Evolutionary conservation across 371 early-diverging fungal genomes (phyloP).

Genomic region (Batkoa obscura): DNA sequence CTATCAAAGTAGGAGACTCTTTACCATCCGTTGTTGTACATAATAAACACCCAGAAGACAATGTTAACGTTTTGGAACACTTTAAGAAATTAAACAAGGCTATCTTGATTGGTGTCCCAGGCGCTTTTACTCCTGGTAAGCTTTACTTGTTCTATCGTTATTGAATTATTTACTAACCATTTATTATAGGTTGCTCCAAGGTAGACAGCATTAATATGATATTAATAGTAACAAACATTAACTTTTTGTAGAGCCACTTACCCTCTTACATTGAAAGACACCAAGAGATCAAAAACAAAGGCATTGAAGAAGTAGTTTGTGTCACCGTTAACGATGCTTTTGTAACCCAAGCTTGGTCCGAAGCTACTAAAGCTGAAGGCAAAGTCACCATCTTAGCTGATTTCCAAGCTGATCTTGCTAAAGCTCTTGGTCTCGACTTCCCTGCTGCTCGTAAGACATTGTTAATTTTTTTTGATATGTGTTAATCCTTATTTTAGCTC

Average conservation of each 20-base stretch:
- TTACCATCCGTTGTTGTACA: conserved; percentile 19
- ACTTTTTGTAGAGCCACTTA: conserved; percentile 27
- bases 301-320: conserved; percentile 41
- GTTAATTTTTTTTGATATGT: neutral
- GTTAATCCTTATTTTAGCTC: conserved; percentile 11
- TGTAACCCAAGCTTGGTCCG: conserved; percentile 55
- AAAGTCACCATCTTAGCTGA: conserved; percentile 38
- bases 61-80: conserved; percentile 18
- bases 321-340: conserved; percentile 48
- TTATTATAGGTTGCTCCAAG: conserved; percentile 23
- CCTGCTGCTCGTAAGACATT: conserved; percentile 26
- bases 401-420: conserved; percentile 34
- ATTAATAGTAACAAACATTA: too few relatives aligned
- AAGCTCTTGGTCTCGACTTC: conserved; percentile 36
- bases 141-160: neutral
- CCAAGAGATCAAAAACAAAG: conserved; percentile 29
- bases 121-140: conserved; percentile 38
- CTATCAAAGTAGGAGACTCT: conserved; percentile 13
- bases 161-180: neutral
- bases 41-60: conserved; percentile 19
- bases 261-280: conserved; percentile 43
- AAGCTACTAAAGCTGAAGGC: conserved; percentile 17
- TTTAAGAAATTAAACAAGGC: conserved; percentile 22
- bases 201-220: conserved; percentile 1
- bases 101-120: conserved; percentile 32